These are phyloP conservation scores for Lobosporangium transversale DNA, from an alignment of 192 early-diverging fungal species.

Conservation along the genomic window DNA sequence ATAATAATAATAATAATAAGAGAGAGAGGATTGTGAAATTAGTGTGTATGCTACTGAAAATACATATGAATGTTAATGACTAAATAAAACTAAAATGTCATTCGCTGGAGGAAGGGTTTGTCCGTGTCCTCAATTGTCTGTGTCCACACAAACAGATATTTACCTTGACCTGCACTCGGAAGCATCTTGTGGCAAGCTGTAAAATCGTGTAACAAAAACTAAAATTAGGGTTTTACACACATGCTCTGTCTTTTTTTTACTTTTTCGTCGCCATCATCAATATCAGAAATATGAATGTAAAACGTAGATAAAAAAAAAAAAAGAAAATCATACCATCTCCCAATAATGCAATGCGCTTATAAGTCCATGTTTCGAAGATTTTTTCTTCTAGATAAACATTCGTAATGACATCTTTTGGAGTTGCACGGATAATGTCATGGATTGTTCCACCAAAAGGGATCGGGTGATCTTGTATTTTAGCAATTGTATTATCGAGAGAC, in stretches of 20 bases:
- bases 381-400: conserved; percentile 43
- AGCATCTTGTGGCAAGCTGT: no score
- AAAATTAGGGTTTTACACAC: neutral
- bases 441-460: conserved; percentile 15
- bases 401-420: conserved; percentile 22
- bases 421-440: conserved; percentile 23
- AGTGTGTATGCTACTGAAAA: no score
- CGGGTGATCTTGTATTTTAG: conserved; percentile 11
- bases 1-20: no score
- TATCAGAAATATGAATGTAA: neutral
- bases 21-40: no score
- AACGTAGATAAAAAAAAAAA: neutral
- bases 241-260: neutral
- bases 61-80: no score
- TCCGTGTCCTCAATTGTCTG: no score
- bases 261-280: neutral
- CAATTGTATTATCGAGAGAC: neutral
- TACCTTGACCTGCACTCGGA: no score
- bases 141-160: no score
- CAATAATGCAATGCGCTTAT: conserved; percentile 19
- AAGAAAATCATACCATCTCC: conserved; percentile 34
- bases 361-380: conserved; percentile 38
- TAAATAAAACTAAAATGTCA: no score
- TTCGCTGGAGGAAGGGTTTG: no score
- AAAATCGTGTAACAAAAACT: no score